Conservation (phyloP, 257 asterid species). For the Ligustrum vulgare region DNA sequence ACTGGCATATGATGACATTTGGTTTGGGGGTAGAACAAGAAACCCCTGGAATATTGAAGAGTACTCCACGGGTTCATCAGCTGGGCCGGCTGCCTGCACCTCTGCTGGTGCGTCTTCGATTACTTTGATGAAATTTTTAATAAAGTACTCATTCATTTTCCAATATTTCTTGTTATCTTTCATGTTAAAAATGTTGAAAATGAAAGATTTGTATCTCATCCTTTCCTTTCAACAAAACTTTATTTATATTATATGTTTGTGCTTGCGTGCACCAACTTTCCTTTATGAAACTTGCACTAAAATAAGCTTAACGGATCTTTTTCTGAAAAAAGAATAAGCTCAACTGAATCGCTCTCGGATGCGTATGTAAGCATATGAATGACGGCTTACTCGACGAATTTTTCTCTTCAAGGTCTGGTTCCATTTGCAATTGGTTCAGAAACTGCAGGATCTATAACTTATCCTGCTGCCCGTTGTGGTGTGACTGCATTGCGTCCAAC, state of each 20-base stretch:
- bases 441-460: conserved; percentile 90
- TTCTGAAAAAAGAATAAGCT: background rate
- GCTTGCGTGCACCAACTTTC: too few species aligned
- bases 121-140: background rate
- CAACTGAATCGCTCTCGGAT: background rate
- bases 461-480: conserved; percentile 94
- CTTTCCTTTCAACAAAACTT: background rate
- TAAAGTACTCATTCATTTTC: background rate
- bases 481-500: conserved; percentile 89
- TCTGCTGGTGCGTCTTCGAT: conserved; percentile 58
- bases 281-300: too few species aligned
- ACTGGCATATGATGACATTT: conserved; percentile 89
- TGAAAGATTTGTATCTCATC: background rate
- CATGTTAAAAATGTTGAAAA: background rate
- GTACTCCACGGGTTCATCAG: conserved; percentile 93
- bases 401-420: conserved; percentile 55
- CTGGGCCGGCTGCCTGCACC: conserved; percentile 93
- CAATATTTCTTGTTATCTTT: background rate
- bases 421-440: conserved; percentile 96
- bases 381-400: background rate
- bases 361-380: background rate
- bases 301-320: background rate
- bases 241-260: too few species aligned
- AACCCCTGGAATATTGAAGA: conserved; percentile 96
- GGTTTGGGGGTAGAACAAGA: conserved; percentile 97